Conservation (phyloP, 768 basidiomycete species). For the Boletus rex-veris region DNA sequence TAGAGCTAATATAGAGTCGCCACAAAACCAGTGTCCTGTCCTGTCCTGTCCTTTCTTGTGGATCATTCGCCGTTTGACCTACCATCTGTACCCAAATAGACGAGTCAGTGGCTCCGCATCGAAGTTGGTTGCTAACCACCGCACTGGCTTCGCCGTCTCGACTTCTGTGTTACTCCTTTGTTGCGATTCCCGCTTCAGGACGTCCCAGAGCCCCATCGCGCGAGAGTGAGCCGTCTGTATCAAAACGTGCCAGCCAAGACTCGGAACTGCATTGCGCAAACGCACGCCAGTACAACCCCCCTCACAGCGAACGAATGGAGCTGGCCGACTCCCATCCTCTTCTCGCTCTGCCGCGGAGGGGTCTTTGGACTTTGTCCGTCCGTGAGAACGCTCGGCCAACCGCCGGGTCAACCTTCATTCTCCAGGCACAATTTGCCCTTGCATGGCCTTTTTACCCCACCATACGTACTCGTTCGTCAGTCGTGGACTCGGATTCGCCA, state of each 20-base stretch:
- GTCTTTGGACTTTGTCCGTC: neutral
- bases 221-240: conserved; percentile 6
- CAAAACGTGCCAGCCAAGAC: conserved; percentile 20
- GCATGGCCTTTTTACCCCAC: too few species aligned
- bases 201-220: conserved; percentile 7
- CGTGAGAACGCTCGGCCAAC: conserved; percentile 10
- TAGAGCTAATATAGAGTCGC: neutral
- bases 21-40: neutral
- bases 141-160: conserved; percentile 14
- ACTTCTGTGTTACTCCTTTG: conserved; percentile 6
- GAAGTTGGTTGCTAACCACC: conserved; percentile 15
- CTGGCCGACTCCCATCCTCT: conserved; percentile 9
- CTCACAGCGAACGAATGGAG: neutral
- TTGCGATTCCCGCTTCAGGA: conserved; percentile 4
- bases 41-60: neutral
- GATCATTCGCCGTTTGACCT: neutral
- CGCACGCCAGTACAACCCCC: neutral
- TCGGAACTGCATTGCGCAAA: neutral
- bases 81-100: neutral
- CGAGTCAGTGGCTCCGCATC: conserved; percentile 13
- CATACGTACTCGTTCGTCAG: neutral
- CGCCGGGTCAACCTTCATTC: too few species aligned
- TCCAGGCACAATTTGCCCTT: neutral
- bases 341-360: conserved; percentile 1
- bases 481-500: conserved; percentile 18